Conservation (phyloP, 73 alveolate genomes). For the Stentor coeruleus region DNA sequence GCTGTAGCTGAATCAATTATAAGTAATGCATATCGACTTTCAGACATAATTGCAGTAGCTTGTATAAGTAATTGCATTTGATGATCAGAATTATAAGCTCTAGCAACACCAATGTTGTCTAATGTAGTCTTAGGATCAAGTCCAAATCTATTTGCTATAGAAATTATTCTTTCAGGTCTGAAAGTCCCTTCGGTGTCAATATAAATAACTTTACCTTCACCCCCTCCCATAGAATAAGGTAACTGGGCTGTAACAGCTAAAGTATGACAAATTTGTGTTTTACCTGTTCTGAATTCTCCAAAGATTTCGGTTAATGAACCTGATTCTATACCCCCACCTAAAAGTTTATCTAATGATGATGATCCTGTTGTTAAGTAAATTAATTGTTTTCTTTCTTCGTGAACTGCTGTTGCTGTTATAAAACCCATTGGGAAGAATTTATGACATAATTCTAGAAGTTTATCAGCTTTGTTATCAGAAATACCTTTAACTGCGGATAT, state of each 20-base stretch:
- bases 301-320: constrained; percentile 94
- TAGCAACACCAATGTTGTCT: constrained; percentile 95
- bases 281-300: constrained; percentile 99
- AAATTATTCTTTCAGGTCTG: constrained; percentile 90
- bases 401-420: constrained; percentile 68
- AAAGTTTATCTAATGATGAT: constrained; percentile 70
- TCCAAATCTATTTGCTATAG: constrained; percentile 91
- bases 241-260: constrained; percentile 87
- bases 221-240: constrained; percentile 84
- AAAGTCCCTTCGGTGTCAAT: constrained; percentile 98
- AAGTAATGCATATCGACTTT: constrained; percentile 81
- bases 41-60: constrained; percentile 93
- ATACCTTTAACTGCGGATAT: constrained; percentile 80
- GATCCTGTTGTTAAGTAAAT: constrained; percentile 87
- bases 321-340: constrained; percentile 95
- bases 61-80: constrained; percentile 76
- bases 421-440: constrained; percentile 75
- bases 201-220: constrained; percentile 93
- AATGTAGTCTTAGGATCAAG: constrained; percentile 90
- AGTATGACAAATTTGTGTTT: constrained; percentile 94
- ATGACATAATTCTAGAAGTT: constrained; percentile 67
- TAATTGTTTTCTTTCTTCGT: constrained; percentile 71
- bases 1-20: constrained; percentile 98
- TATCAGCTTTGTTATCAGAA: constrained; percentile 87
- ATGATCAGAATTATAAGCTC: constrained; percentile 97